These are phyloP conservation scores for Salix koriyanagi DNA, from an alignment of 345 rosid species.

Conservation along the genomic window DNA sequence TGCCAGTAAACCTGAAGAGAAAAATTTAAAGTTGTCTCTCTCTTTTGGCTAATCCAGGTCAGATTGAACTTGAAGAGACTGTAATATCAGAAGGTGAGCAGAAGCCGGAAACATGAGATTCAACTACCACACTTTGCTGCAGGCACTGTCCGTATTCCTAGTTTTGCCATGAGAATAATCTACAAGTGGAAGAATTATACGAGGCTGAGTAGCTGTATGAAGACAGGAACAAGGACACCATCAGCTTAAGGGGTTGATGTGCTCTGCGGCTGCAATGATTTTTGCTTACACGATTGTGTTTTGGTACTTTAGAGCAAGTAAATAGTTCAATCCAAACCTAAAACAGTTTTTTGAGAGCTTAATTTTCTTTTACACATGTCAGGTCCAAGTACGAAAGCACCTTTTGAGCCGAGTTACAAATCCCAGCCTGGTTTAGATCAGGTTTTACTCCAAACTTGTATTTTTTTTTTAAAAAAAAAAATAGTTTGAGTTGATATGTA, in stretches of 20 bases:
- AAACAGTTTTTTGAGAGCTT: conserved; percentile 6
- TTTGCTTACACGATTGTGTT: not conserved
- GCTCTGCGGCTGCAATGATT: conserved; percentile 11
- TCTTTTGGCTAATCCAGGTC: conserved; percentile 42
- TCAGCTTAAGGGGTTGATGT: conserved; percentile 8
- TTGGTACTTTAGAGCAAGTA: conserved; percentile 26
- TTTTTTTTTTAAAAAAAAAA: no score
- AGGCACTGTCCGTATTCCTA: not conserved
- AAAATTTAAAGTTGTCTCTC: not conserved
- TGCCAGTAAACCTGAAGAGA: not conserved
- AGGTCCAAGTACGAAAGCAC: not conserved
- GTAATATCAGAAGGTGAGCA: conserved; percentile 47
- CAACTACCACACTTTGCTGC: not conserved
- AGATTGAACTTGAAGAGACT: conserved; percentile 63
- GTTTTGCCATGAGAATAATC: conserved; percentile 12
- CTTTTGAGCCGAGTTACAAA: no score
- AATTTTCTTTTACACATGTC: not conserved
- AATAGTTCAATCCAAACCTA: conserved; percentile 16
- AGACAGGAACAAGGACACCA: conserved; percentile 27
- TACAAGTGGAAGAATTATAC: conserved; percentile 1
- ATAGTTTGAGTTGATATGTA: no score
- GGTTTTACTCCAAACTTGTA: no score
- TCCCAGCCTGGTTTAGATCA: no score
- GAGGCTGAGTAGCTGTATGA: conserved; percentile 8
- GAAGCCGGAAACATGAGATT: conserved; percentile 39